phyloP scores from a whole-genome alignment of 2,329 filamentous ascomycete species.

The Didymellaceae sp. region DNA sequence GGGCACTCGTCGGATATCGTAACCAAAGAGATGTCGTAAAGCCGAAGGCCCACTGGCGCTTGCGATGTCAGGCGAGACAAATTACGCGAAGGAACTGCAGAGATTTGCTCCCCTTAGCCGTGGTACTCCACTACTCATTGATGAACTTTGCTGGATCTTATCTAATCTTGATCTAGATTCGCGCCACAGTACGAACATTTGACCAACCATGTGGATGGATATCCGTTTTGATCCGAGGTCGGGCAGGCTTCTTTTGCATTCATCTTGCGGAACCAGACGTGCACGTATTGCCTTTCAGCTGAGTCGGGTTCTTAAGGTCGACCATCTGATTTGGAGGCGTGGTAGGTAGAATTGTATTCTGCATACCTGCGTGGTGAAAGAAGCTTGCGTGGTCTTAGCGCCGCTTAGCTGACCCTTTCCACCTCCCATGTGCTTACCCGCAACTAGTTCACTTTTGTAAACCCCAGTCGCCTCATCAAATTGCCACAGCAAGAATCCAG shows the following conservation, averaged over 20 bases:
- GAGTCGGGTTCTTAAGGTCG: too few species aligned
- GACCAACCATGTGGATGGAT: background rate
- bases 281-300: too few species aligned
- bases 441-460: too few species aligned
- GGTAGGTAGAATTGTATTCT: too few species aligned
- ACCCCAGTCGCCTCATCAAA: too few species aligned
- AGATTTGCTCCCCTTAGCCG: conserved; percentile 7
- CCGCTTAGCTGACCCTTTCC: conserved; percentile 1
- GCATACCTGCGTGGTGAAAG: too few species aligned
- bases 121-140: background rate
- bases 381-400: conserved; percentile 6
- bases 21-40: conserved; percentile 1
- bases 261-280: too few species aligned
- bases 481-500: background rate
- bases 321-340: too few species aligned
- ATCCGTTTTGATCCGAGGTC: conserved; percentile 5
- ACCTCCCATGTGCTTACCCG: too few species aligned
- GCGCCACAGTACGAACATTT: conserved; percentile 10
- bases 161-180: conserved; percentile 28
- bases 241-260: background rate
- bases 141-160: conserved; percentile 15
- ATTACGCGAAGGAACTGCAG: background rate
- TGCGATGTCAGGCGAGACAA: background rate
- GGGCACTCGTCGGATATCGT: conserved; percentile 3
- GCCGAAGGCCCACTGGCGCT: background rate